Percentiles rank a stretch among this genome's conserved stretches.
Evolutionary conservation across 2,329 filamentous ascomycete species (phyloP).

Genomic region (Cercospora janseana): DNA sequence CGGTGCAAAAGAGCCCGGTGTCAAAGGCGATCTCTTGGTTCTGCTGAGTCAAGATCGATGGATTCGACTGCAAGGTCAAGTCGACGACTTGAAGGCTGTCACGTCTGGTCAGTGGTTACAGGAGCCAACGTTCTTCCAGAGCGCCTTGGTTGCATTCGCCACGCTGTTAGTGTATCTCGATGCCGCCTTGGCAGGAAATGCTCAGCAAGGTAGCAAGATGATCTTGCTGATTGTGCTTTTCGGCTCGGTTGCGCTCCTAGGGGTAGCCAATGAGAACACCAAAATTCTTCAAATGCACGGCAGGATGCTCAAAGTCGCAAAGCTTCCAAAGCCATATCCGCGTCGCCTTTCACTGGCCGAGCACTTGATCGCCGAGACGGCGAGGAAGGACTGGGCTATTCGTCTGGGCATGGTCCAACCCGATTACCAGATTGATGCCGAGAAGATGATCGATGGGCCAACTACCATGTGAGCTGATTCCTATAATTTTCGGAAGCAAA

Average conservation of each 20-base stretch:
- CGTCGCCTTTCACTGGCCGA: conserved; percentile 41
- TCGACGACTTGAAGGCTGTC: conserved; percentile 59
- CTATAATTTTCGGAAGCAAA: too few relatives aligned
- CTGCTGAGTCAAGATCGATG: conserved; percentile 53
- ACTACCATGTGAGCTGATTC: conserved; percentile 24
- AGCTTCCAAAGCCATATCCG: conserved; percentile 33
- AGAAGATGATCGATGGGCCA: conserved; percentile 14
- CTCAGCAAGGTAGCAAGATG: conserved; percentile 53
- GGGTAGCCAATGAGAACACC: conserved; percentile 10
- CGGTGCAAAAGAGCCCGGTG: conserved; percentile 35
- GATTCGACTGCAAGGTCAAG: conserved; percentile 54
- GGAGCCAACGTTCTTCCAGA: conserved; percentile 51
- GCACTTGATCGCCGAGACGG: conserved; percentile 41
- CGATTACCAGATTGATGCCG: conserved; percentile 14
- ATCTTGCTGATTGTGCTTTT: conserved; percentile 54
- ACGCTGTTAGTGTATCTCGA: conserved; percentile 58
- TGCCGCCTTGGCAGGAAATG: conserved; percentile 56
- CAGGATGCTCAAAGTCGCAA: conserved; percentile 37
- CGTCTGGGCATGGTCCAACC: conserved; percentile 39
- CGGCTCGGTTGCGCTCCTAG: conserved; percentile 46
- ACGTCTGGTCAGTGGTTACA: conserved; percentile 59
- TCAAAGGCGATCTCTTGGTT: conserved; percentile 51
- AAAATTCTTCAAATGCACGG: conserved; percentile 36
- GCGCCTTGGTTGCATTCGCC: conserved; percentile 53
- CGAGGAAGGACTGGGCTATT: conserved; percentile 40